These are phyloP conservation scores for Multifurca ochricompacta DNA, from an alignment of 768 basidiomycete species.

Conservation along the genomic window DNA sequence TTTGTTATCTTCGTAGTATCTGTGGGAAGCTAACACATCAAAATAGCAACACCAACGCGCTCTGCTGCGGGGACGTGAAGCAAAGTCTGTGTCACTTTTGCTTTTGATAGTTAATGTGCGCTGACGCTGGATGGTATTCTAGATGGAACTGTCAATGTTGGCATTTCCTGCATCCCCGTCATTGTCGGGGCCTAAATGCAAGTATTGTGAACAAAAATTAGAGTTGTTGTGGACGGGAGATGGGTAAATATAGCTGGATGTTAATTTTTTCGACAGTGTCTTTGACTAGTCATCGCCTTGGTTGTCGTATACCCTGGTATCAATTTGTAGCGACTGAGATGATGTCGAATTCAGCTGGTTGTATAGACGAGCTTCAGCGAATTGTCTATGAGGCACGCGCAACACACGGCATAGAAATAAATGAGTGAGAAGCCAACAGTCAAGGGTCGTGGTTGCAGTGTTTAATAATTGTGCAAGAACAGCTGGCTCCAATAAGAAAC, in stretches of 20 bases:
- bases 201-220: no score
- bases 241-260: no score
- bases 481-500: constrained; percentile 91
- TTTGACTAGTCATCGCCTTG: neutral
- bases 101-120: neutral
- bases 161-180: neutral
- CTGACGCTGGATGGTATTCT: neutral
- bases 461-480: constrained; percentile 86
- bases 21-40: neutral
- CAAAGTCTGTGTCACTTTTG: neutral
- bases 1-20: neutral
- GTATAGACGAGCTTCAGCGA: neutral
- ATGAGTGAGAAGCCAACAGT: neutral
- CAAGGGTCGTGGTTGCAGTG: neutral
- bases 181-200: neutral
- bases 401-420: neutral
- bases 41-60: neutral
- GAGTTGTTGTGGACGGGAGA: no score
- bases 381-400: neutral
- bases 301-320: neutral
- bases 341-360: neutral
- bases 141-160: neutral
- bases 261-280: no score
- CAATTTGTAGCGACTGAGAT: neutral
- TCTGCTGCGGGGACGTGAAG: neutral